Evolutionary conservation across 2,329 filamentous ascomycete species (phyloP).

Genomic region (Phaeosphaeriaceae sp.): DNA sequence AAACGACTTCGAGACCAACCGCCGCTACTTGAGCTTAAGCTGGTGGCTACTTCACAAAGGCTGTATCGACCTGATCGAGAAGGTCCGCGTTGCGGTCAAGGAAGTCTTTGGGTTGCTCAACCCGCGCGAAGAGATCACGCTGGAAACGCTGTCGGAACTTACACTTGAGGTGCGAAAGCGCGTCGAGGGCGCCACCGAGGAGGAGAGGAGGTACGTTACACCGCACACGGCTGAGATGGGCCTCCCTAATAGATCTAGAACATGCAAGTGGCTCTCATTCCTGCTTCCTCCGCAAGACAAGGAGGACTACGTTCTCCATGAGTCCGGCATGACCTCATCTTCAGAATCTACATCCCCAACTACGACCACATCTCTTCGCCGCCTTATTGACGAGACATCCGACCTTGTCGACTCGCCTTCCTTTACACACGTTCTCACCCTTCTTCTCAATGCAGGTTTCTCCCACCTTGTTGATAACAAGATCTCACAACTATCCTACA

Average conservation of each 20-base stretch:
- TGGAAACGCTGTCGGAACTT: slow-evolving; percentile 80
- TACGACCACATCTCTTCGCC: slow-evolving; percentile 69
- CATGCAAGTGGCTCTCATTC: slow-evolving; percentile 78
- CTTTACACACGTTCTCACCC: slow-evolving; percentile 84
- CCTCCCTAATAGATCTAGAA: slow-evolving; percentile 42
- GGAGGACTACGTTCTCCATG: slow-evolving; percentile 82
- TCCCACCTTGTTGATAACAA: slow-evolving; percentile 83
- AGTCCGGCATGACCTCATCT: slow-evolving; percentile 75
- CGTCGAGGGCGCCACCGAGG: slow-evolving; percentile 77
- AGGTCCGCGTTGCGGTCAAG: slow-evolving; percentile 84
- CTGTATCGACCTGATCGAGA: slow-evolving; percentile 81
- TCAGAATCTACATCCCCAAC: slow-evolving; percentile 46
- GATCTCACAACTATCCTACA: slow-evolving; percentile 80
- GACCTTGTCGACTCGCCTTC: slow-evolving; percentile 94
- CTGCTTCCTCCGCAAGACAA: slow-evolving; percentile 80
- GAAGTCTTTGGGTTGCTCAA: slow-evolving; percentile 90
- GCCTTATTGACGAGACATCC: slow-evolving; percentile 91
- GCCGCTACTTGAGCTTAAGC: slow-evolving; percentile 92
- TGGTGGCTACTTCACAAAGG: slow-evolving; percentile 97
- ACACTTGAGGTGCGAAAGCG: slow-evolving; percentile 83
- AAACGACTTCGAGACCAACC: slow-evolving; percentile 94
- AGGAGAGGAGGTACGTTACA: slow-evolving; percentile 61
- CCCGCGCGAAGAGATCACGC: slow-evolving; percentile 84
- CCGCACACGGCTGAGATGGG: background rate
- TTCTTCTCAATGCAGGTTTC: slow-evolving; percentile 87